Conservation (phyloP, 164 flowering plant genomes). For the Chloranthus sessilifolius region DNA sequence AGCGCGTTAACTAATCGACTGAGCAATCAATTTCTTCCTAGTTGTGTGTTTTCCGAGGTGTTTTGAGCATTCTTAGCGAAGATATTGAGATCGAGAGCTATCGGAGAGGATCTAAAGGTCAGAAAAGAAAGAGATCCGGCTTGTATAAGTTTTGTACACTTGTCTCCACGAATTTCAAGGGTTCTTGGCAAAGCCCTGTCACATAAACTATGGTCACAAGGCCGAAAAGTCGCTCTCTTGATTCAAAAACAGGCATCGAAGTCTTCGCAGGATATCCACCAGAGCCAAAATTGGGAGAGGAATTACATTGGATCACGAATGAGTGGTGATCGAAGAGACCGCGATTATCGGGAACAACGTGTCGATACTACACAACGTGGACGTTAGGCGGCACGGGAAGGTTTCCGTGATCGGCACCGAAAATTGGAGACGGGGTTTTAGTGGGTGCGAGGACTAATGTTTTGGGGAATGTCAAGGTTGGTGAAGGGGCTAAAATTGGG, state of each 20-base stretch:
- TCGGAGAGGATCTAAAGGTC: conserved; percentile 50
- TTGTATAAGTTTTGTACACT: conserved; percentile 52
- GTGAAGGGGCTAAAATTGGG: conserved; percentile 77
- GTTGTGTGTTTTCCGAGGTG: conserved; percentile 33
- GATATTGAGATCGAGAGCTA: conserved; percentile 32
- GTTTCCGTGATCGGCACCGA: conserved; percentile 69
- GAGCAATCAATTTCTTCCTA: conserved; percentile 30
- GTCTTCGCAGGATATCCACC: conserved; percentile 77
- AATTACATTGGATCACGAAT: conserved; percentile 71
- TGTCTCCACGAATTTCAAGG: conserved; percentile 76
- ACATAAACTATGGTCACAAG: conserved; percentile 53
- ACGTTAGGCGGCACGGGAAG: conserved; percentile 83
- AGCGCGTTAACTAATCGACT: conserved; percentile 51
- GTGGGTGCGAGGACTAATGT: conserved; percentile 74
- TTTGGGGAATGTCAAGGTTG: conserved; percentile 65
- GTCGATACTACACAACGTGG: conserved; percentile 67
- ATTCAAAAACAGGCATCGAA: conserved; percentile 72
- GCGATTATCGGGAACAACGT: conserved; percentile 68
- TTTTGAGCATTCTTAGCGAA: conserved; percentile 32
- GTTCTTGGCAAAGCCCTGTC: conserved; percentile 68
- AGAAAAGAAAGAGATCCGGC: conserved; percentile 76
- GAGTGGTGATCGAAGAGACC: conserved; percentile 75
- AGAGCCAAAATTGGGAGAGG: conserved; percentile 71
- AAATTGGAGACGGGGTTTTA: conserved; percentile 78
- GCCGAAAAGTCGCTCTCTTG: conserved; percentile 42